Evolutionary conservation across 495 filamentous ascomycete genomes (phyloP).

Genomic region (Daldinia loculata): DNA sequence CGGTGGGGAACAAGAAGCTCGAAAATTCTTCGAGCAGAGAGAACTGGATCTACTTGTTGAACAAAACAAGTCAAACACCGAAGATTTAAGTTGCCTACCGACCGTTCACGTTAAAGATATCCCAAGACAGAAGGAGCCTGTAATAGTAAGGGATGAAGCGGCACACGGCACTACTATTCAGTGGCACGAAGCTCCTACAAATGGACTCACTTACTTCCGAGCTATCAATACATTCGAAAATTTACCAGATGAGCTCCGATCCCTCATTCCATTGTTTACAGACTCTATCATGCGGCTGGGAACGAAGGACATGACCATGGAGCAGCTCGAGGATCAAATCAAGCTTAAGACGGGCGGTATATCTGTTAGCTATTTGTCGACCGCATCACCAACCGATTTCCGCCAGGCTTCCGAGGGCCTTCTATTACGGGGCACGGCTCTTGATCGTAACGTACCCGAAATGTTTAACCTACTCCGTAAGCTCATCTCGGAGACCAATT

Average conservation of each 20-base stretch:
- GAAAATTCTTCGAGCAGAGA: slow-evolving; percentile 70
- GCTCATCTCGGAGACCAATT: slow-evolving; percentile 86
- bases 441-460: slow-evolving; percentile 86
- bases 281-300: slow-evolving; percentile 93
- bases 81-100: slow-evolving; percentile 87
- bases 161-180: slow-evolving; percentile 76
- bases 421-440: slow-evolving; percentile 79
- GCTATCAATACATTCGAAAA: slow-evolving; percentile 81
- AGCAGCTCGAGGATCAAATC: slow-evolving; percentile 92
- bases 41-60: slow-evolving; percentile 84
- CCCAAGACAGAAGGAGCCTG: slow-evolving; percentile 75
- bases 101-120: slow-evolving; percentile 90
- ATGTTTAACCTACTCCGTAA: slow-evolving; percentile 89
- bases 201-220: slow-evolving; percentile 95
- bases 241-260: slow-evolving; percentile 84
- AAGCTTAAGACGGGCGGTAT: slow-evolving; percentile 97
- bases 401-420: slow-evolving; percentile 79
- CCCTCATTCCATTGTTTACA: slow-evolving; percentile 88
- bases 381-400: slow-evolving; percentile 76
- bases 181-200: slow-evolving; percentile 91
- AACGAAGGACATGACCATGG: slow-evolving; percentile 87
- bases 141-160: slow-evolving; percentile 72
- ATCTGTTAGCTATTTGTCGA: slow-evolving; percentile 77
- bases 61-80: slow-evolving; percentile 80
- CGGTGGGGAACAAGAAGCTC: slow-evolving; percentile 75